Conservation (phyloP, 2,329 filamentous ascomycete species). For the Penicillium sp. region DNA sequence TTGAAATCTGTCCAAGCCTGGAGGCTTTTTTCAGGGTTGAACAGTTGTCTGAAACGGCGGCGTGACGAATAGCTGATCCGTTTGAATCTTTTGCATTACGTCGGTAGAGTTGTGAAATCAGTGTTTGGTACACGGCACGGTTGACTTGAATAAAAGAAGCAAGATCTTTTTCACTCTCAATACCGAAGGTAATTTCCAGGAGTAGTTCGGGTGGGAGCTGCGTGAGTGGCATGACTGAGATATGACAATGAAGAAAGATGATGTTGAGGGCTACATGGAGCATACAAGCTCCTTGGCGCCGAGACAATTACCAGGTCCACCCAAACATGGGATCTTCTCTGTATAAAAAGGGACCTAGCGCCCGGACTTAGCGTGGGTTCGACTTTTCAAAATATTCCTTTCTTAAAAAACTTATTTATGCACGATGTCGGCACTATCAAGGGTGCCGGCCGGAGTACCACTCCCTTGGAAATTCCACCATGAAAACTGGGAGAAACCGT, state of each 20-base stretch:
- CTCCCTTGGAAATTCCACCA: slow-evolving; percentile 2
- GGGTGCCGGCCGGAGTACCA: background rate
- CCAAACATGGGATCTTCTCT: no score
- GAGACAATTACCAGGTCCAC: background rate
- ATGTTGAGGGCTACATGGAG: no score
- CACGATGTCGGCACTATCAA: background rate
- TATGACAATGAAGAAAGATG: background rate
- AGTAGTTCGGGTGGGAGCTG: background rate
- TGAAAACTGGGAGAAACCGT: background rate
- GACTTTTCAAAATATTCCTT: background rate
- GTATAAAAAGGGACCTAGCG: background rate
- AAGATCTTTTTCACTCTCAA: slow-evolving; percentile 4
- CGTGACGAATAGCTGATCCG: background rate
- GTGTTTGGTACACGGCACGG: slow-evolving; percentile 6
- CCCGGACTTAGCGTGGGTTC: background rate
- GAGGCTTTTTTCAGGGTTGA: background rate
- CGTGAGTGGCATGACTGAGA: background rate
- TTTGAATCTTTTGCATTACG: slow-evolving; percentile 5
- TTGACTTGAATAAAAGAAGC: slow-evolving; percentile 4
- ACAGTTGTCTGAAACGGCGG: background rate
- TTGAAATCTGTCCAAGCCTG: background rate
- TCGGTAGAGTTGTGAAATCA: slow-evolving; percentile 4
- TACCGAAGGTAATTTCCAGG: background rate
- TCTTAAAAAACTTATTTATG: no score
- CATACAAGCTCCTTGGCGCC: no score